These are phyloP conservation scores for Exidia glandulosa DNA, from an alignment of 768 basidiomycete species.

Conservation along the genomic window DNA sequence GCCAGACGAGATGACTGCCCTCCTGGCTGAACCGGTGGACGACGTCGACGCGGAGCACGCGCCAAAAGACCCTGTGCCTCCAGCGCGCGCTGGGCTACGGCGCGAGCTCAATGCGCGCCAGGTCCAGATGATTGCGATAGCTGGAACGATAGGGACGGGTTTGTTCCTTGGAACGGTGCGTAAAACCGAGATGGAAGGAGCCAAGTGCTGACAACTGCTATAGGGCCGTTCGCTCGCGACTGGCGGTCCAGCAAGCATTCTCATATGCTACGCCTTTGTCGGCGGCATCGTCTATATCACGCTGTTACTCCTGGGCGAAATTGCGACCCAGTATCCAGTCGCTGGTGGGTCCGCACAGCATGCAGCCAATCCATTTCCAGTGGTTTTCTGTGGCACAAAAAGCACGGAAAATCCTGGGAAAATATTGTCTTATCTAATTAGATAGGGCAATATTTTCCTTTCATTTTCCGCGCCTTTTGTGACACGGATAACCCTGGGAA, in stretches of 20 bases:
- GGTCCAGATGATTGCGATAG: constrained; percentile 85
- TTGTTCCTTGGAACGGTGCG: constrained; percentile 40
- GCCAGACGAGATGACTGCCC: not conserved
- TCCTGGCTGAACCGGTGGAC: not conserved
- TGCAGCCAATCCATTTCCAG: too few species aligned
- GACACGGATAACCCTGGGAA: too few species aligned
- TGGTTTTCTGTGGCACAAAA: too few species aligned
- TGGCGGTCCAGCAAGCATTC: constrained; percentile 80
- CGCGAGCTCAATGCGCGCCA: constrained; percentile 66
- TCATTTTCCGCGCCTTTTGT: too few species aligned
- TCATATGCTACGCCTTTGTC: constrained; percentile 69
- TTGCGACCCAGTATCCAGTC: constrained; percentile 81
- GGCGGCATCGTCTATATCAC: constrained; percentile 72
- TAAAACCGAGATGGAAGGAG: too few species aligned
- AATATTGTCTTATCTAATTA: too few species aligned
- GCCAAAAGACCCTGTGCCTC: too few species aligned
- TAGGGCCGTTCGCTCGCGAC: constrained; percentile 65
- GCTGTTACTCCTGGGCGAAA: constrained; percentile 70
- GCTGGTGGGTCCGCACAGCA: constrained; percentile 42
- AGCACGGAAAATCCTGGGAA: too few species aligned
- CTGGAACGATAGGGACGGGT: constrained; percentile 53
- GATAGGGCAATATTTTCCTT: too few species aligned
- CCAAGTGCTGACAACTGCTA: not conserved
- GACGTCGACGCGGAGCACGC: not conserved
- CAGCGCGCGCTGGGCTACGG: constrained; percentile 28